A percentile compares a stretch with the other conserved stretches of the same genome.
These are phyloP conservation scores for Gastrolobium villosum DNA, from an alignment of 306 rosid species.

Conservation along the genomic window DNA sequence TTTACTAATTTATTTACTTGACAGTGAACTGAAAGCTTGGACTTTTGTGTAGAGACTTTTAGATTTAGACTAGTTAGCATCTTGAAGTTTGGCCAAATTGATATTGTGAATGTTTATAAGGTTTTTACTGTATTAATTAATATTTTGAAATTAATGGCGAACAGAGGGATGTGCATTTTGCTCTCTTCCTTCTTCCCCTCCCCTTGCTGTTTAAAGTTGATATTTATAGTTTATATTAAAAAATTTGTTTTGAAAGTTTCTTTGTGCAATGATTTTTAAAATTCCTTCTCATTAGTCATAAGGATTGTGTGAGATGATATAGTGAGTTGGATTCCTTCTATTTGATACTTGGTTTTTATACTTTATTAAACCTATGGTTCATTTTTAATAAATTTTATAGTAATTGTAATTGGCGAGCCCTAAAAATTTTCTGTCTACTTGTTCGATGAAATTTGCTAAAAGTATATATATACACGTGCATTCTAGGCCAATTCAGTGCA, in stretches of 20 bases:
- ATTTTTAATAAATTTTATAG: neutral
- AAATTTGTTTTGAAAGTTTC: constrained; percentile 4
- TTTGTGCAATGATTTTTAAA: neutral
- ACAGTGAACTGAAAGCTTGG: neutral
- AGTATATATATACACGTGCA: no score
- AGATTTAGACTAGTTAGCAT: constrained; percentile 30
- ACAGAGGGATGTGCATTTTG: constrained; percentile 6
- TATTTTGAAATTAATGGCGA: constrained; percentile 1
- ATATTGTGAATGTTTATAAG: neutral
- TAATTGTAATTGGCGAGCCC: no score
- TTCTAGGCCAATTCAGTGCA: no score
- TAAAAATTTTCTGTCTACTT: no score
- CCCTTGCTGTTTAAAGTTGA: constrained; percentile 7
- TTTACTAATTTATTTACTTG: constrained; percentile 17
- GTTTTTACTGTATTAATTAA: neutral
- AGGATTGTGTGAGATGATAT: constrained; percentile 14
- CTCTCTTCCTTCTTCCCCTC: neutral
- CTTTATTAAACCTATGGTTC: neutral
- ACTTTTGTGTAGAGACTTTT: constrained; percentile 17
- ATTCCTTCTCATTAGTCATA: constrained; percentile 1
- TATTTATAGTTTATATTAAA: neutral
- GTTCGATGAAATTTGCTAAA: no score
- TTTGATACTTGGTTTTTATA: neutral
- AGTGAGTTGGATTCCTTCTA: neutral
- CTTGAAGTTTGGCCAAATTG: constrained; percentile 32